Base-by-base conservation (phyloP, 1,284 basidiomycete genomes). In the Golubevia sp. region DNA sequence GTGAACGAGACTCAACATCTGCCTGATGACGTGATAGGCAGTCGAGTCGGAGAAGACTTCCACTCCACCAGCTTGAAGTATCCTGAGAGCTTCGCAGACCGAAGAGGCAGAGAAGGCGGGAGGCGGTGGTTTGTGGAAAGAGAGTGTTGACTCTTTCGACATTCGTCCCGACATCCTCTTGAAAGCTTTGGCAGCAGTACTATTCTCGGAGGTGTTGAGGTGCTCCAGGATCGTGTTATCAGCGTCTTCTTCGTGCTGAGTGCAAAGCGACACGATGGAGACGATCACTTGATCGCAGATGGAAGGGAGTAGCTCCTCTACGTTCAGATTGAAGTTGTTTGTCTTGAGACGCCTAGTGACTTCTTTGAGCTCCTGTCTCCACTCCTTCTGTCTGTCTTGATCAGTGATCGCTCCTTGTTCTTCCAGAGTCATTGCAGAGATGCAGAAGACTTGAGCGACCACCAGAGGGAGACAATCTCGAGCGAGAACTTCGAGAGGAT, bases 31-130 rank as follows among this genome's bases (percentile, higher is more conserved):
- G 49, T 74, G 66, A 59, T 72, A 77, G 23, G 57, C 30, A 34
- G 30, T 34, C 7, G 88, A 87, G 20, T 85, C 84, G 18, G 82
- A 83, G 18, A 68, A 51, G 87, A 62, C 85, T 21, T 85, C 84
- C 11, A 34, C 4, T 3, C 11, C 30, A 11, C 30, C 30, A 34
- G 30, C 30, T 34, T 34, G 13, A 84, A 77, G 2, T 50, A 30
- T 85, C 78, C 75, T 20, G 79, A 83, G 61, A 90, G 85, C 52
- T 30, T 57, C 63, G n/a, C 30, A 49, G 11, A 61, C 56, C 23
- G 59, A 20, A 18, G 38, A 54, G 20, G n/a, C 30, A 23, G 18
- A 55, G 49, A 25, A 58, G 23, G 86, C 13, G 20, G 30, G 65
- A n/a, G 59, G 34, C 3, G 64, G 59, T 50, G 4, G 55, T 60